Evolutionary conservation across 306 rosid genomes (phyloP).

Genomic region (Quercus bicolor): DNA sequence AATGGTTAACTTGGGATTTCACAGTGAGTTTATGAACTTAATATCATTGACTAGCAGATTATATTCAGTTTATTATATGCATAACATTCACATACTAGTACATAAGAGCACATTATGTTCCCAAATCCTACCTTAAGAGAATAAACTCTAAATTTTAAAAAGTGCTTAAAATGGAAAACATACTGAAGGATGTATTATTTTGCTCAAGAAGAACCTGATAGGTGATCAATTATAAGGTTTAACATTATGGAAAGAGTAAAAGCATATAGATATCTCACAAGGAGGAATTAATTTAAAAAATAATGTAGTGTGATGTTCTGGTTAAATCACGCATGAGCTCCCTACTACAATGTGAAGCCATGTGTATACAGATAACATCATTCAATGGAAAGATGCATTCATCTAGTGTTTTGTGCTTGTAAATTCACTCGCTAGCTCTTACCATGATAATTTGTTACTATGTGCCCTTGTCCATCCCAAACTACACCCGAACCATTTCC

Average conservation of each 20-base stretch:
- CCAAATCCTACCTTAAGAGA: not conserved
- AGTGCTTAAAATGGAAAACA: not conserved
- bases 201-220: not conserved
- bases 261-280: not conserved
- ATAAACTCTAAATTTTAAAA: not conserved
- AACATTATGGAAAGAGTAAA: not conserved
- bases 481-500: conserved; percentile 99
- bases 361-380: not conserved
- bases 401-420: not conserved
- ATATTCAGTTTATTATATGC: not conserved
- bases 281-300: not conserved
- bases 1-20: conserved; percentile 19
- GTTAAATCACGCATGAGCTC: conserved; percentile 5
- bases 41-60: not conserved
- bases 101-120: not conserved
- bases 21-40: not conserved
- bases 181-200: not conserved
- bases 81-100: not conserved
- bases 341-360: not conserved
- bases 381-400: not conserved
- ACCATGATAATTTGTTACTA: conserved; percentile 97
- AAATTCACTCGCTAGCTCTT: conserved; percentile 25
- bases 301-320: not conserved
- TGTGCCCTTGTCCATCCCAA: conserved; percentile 91
- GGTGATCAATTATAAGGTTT: not conserved